Conservation (phyloP, 768 basidiomycete genomes). For the Gymnopilus junonius region DNA sequence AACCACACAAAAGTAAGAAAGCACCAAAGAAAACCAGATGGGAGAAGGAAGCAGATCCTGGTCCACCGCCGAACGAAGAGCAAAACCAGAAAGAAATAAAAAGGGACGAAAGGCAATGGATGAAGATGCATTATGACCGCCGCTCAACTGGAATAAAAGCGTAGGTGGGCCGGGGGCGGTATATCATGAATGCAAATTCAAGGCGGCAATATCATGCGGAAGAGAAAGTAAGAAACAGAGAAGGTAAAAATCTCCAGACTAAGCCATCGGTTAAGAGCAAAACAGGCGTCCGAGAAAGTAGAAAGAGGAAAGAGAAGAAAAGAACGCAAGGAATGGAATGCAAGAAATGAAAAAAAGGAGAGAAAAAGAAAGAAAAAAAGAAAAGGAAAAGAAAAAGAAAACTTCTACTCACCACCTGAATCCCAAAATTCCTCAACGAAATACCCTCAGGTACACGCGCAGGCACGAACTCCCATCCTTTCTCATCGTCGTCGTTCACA, state of each 20-base stretch:
- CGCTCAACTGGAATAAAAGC: too few relatives aligned
- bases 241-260: background rate
- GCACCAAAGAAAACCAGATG: too few relatives aligned
- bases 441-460: constrained; percentile 81
- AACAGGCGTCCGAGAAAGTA: background rate
- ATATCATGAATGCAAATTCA: too few relatives aligned
- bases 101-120: too few relatives aligned
- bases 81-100: too few relatives aligned
- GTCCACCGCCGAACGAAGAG: too few relatives aligned
- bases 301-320: background rate
- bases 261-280: too few relatives aligned
- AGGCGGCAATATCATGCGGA: too few relatives aligned
- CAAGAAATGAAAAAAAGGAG: background rate
- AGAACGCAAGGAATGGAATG: background rate
- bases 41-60: too few relatives aligned
- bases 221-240: background rate
- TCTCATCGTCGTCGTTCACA: constrained; percentile 16
- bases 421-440: constrained; percentile 85
- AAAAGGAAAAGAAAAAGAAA: constrained; percentile 10
- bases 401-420: constrained; percentile 73
- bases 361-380: background rate
- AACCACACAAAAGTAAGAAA: too few relatives aligned
- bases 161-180: too few relatives aligned
- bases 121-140: too few relatives aligned
- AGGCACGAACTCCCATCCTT: constrained; percentile 70